Conservation (phyloP, 2,329 filamentous ascomycete genomes). For the Zelopaecilomyces penicillatus region DNA sequence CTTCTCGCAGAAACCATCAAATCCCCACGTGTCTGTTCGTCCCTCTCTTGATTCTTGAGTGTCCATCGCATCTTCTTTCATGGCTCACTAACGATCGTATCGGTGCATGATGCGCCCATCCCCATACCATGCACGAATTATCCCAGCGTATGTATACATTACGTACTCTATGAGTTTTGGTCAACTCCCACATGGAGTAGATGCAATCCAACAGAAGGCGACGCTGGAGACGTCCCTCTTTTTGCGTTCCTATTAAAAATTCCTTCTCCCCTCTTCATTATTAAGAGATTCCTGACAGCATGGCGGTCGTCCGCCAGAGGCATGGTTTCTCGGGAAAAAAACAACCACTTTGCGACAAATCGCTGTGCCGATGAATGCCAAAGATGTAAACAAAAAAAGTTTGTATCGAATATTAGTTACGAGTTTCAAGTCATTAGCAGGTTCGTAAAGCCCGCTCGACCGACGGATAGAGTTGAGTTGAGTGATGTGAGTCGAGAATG, state of each 20-base stretch:
- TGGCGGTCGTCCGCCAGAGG: conserved; percentile 20
- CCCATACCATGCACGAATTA: conserved; percentile 27
- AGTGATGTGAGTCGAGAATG: conserved; percentile 7
- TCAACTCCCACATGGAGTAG: conserved; percentile 18
- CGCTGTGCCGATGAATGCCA: conserved; percentile 34
- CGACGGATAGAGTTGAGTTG: conserved; percentile 4
- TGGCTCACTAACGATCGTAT: conserved; percentile 26
- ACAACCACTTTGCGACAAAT: conserved; percentile 28
- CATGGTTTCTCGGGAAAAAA: conserved; percentile 17
- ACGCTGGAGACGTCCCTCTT: conserved; percentile 7
- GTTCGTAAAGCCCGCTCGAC: conserved; percentile 11
- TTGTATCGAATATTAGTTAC: conserved; percentile 24
- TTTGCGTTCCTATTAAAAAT: neutral
- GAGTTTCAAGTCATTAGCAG: conserved; percentile 19
- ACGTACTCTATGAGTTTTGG: conserved; percentile 27
- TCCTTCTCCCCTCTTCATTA: conserved; percentile 18
- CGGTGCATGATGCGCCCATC: conserved; percentile 19
- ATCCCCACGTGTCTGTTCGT: neutral
- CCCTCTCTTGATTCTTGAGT: conserved; percentile 7
- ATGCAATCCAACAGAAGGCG: conserved; percentile 17
- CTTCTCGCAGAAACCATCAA: neutral
- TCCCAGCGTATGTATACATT: conserved; percentile 31
- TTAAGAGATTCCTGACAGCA: conserved; percentile 15
- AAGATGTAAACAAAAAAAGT: conserved; percentile 26
- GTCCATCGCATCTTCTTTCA: conserved; percentile 15